Evolutionary conservation across 192 early-diverging fungal genomes (phyloP), one percentile per base, ranked within the genome.

Genomic region (Chytriomyces sp.): DNA sequence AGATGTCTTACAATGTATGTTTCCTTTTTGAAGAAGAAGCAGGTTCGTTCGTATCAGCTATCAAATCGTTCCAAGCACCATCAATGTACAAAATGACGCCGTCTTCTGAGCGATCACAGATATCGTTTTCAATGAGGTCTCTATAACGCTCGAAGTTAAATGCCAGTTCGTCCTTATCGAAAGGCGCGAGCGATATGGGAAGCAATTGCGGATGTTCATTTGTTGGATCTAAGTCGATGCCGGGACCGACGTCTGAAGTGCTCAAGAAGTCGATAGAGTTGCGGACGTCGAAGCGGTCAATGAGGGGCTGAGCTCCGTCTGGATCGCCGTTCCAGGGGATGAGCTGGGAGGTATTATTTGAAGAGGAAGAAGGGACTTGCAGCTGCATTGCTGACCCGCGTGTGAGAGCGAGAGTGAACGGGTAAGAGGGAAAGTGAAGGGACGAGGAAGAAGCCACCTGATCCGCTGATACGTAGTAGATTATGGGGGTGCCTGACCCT

Each of bases 281-380:
- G 12, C 68, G 28, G 31, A 32, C 68, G 31, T 70, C 68, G 56
- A 70, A 70, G 12, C 68, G 12, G 39, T 70, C 68, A 49, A 70
- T 70, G 68, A 19, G 54, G 8, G 68, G 57, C 41, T n/a, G n/a
- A n/a, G n/a, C n/a, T n/a, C n/a, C n/a, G n/a, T n/a, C n/a, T n/a
- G n/a, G n/a, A 32, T 59, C 54, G 54, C 68, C 68, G 22, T 25
- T 36, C 68, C 68, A 70, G 1, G 31, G 39, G 39, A 70, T 17
- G 6, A 70, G 68, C 1, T 30, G 17, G 19, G 12, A 12, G 17
- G 2, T 25, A 8, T 59, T 49, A 5, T 30, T 8, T n/a, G n/a
- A n/a, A n/a, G 22, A 8, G 22, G 41, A 7, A 17, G 10, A 10
- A 26, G 6, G 8, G 25, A 28, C 14, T 25, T 57, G 56, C 56